Evolutionary conservation across 257 asterid genomes (phyloP).

Genomic region (Nicotiana tomentosiformis): DNA sequence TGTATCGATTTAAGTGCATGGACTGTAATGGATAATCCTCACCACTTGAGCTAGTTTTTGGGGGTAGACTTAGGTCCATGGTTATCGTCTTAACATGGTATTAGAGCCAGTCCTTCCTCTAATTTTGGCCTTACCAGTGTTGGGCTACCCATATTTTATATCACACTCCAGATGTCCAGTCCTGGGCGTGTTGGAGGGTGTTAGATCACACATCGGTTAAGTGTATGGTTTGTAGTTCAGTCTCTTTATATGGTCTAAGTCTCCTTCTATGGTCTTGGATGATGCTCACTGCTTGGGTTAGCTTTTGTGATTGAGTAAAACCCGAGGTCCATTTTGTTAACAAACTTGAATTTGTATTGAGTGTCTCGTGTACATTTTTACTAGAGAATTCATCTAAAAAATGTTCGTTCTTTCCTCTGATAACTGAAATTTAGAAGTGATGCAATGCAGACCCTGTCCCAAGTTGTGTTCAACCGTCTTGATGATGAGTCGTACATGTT

Average conservation of each 20-base stretch:
- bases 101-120: not conserved
- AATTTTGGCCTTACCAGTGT: not conserved
- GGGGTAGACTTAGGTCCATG: not conserved
- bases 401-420: not conserved
- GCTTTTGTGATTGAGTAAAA: not conserved
- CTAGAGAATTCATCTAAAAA: not conserved
- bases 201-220: not conserved
- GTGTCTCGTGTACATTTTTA: not conserved
- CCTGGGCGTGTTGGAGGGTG: not conserved
- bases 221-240: not conserved
- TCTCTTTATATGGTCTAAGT: not conserved
- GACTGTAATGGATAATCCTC: not conserved
- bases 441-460: slow-evolving; percentile 72
- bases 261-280: not conserved
- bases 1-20: not conserved
- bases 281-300: not conserved
- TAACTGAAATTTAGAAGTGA: not conserved
- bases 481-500: slow-evolving; percentile 76
- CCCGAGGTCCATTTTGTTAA: not conserved
- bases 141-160: not conserved
- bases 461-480: slow-evolving; percentile 83
- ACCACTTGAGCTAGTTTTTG: not conserved
- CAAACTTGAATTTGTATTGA: not conserved
- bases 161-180: not conserved
- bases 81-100: not conserved